These are phyloP conservation scores for Avena atlantica DNA, from an alignment of 176 grass and related monocot genomes.

Conservation along the genomic window DNA sequence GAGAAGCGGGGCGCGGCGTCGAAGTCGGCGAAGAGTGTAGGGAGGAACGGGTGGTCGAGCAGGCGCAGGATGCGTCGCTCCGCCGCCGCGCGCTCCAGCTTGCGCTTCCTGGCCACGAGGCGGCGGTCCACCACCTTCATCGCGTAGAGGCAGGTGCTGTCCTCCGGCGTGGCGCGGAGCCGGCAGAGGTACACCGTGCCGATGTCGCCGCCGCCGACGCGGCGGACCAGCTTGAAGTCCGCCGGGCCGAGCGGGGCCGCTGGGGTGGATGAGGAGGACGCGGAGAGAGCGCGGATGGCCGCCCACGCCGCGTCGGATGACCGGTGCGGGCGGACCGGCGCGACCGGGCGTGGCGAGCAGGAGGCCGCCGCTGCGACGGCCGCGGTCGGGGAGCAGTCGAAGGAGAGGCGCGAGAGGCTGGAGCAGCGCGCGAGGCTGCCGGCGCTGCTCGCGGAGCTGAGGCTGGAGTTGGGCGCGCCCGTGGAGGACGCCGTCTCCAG, in stretches of 20 bases:
- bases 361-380: neutral
- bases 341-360: neutral
- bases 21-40: conserved; percentile 86
- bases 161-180: conserved; percentile 17
- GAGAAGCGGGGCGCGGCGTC: conserved; percentile 72
- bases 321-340: conserved; percentile 56
- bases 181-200: conserved; percentile 86
- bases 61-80: conserved; percentile 71
- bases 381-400: conserved; percentile 39
- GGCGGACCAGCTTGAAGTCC: conserved; percentile 75
- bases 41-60: conserved; percentile 90
- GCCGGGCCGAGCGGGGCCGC: conserved; percentile 37
- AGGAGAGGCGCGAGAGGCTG: conserved; percentile 67
- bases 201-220: conserved; percentile 86
- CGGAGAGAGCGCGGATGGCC: conserved; percentile 35
- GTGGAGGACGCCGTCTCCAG: conserved; percentile 60
- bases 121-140: conserved; percentile 95
- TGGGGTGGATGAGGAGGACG: conserved; percentile 4
- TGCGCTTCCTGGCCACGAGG: conserved; percentile 60
- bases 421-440: conserved; percentile 61
- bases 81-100: conserved; percentile 70
- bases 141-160: conserved; percentile 52
- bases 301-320: conserved; percentile 31
- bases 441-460: conserved; percentile 61
- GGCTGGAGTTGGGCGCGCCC: conserved; percentile 71